Evolutionary conservation across 73 alveolate species (phyloP), one percentile per base, ranked within the genome.

Genomic region (Paramecium sexaurelia): DNA sequence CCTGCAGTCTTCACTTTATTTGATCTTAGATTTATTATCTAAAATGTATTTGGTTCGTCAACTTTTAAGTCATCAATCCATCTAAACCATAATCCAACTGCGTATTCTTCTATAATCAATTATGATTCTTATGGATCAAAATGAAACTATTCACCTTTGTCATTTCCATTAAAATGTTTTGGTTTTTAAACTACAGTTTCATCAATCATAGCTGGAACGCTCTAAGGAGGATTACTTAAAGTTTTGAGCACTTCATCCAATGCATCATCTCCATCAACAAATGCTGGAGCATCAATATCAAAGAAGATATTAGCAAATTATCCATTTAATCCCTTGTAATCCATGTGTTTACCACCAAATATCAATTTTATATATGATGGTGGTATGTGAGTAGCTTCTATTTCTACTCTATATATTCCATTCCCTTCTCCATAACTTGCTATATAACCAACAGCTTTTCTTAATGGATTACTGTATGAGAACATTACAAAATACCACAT

Each of bases 351-450:
- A 10, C 90, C 90, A 37, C 90, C 90, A 45, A 78, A 41, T 22
- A 43, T 78, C 1, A 78, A 1, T 78, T 78, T 78, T 7, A 78
- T 13, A 43, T 78, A 78, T 10, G 40, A 37, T n/a, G 90, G 90
- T 11, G 90, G 90, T n/a, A 78, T 45, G n/a, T 78, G 90, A 19
- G 43, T 41, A 40, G 61, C 43, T 10, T 39, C 75, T 22, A 78
- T 41, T 43, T 78, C 90, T 10, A 43, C 71, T 41, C 71, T 37
- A 43, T 78, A 78, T 0, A 40, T 78, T 32, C 55, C 55, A 78
- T 78, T 78, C 0, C 90, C 90, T 33, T 78, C 90, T n/a, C 90
- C 90, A 78, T 78, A 78, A 78, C 75, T 43, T 6, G 41, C 73
- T 7, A 78, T 17, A 43, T 29, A 78, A 24, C 90, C 90, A 22